A percentile compares a stretch with the other conserved stretches of the same genome.
phyloP scores from a whole-genome alignment of 179 eudicot genomes.

The Dionaea muscipula region DNA sequence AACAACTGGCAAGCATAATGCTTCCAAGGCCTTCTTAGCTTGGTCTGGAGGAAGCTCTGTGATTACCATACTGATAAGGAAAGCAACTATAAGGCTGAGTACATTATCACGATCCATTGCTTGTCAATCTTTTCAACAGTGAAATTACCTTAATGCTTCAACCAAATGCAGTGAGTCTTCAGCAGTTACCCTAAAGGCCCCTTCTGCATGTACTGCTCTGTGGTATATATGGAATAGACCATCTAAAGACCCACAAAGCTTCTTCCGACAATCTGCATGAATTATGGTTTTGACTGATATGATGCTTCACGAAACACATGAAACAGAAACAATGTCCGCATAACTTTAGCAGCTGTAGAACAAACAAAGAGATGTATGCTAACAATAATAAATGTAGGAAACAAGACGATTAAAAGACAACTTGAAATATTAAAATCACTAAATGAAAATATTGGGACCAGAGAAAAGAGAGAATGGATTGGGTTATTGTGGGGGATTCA shows the following conservation, averaged over 20 bases:
- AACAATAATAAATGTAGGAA: no score
- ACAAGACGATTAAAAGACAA: no score
- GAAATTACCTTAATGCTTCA: constrained; percentile 76
- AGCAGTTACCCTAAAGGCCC: constrained; percentile 76
- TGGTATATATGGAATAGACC: constrained; percentile 93
- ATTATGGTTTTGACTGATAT: background rate
- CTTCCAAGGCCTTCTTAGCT: constrained; percentile 88
- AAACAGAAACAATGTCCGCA: no score
- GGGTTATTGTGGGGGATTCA: no score
- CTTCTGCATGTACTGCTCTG: constrained; percentile 67
- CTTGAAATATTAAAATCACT: no score
- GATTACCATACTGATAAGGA: constrained; percentile 64
- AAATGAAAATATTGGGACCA: no score
- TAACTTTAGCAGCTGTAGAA: no score
- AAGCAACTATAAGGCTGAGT: constrained; percentile 11
- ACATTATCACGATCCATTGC: background rate
- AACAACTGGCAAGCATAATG: constrained; percentile 81
- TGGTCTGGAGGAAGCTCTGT: constrained; percentile 96
- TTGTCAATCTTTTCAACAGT: background rate
- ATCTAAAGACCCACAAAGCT: constrained; percentile 83
- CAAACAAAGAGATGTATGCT: no score
- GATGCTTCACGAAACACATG: no score
- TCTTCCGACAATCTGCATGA: constrained; percentile 76
- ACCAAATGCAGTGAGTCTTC: constrained; percentile 93
- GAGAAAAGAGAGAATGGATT: no score